Evolutionary conservation across 192 early-diverging fungal species (phyloP).

Genomic region (Diversispora epigaea): DNA sequence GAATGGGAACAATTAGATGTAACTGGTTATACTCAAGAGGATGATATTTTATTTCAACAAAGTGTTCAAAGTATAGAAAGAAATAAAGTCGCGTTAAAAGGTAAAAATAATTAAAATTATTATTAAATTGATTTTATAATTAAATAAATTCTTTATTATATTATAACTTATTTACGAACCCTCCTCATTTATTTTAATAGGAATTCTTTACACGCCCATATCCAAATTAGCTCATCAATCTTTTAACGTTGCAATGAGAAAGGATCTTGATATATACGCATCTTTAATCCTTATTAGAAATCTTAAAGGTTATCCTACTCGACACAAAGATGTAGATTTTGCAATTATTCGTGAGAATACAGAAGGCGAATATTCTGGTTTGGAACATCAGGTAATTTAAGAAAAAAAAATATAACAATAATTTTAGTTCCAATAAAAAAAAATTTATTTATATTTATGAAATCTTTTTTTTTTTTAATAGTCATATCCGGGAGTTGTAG

Average conservation of each 20-base stretch:
- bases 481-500: conserved; percentile 97
- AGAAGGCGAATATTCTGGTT: conserved; percentile 99
- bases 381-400: conserved; percentile 82
- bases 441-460: conserved; percentile 5
- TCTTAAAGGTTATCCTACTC: conserved; percentile 80
- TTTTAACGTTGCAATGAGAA: conserved; percentile 95
- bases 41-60: conserved; percentile 82
- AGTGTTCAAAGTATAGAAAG: conserved; percentile 87
- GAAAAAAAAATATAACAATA: too few relatives aligned
- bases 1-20: conserved; percentile 98
- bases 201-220: conserved; percentile 82
- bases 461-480: too few relatives aligned
- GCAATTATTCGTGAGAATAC: conserved; percentile 99
- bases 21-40: conserved; percentile 83
- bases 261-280: conserved; percentile 98
- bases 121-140: not conserved
- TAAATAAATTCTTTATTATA: not conserved
- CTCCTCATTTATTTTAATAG: not conserved
- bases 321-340: conserved; percentile 95
- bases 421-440: not conserved
- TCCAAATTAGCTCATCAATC: conserved; percentile 84
- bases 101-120: conserved; percentile 38
- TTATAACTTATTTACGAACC: not conserved
- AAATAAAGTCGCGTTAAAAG: conserved; percentile 98
- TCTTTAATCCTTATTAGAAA: conserved; percentile 91